Percentiles rank a stretch among this genome's conserved stretches.
These are phyloP conservation scores for Aspergillus intermedius DNA, from an alignment of 2,329 filamentous ascomycete genomes.

Conservation along the genomic window DNA sequence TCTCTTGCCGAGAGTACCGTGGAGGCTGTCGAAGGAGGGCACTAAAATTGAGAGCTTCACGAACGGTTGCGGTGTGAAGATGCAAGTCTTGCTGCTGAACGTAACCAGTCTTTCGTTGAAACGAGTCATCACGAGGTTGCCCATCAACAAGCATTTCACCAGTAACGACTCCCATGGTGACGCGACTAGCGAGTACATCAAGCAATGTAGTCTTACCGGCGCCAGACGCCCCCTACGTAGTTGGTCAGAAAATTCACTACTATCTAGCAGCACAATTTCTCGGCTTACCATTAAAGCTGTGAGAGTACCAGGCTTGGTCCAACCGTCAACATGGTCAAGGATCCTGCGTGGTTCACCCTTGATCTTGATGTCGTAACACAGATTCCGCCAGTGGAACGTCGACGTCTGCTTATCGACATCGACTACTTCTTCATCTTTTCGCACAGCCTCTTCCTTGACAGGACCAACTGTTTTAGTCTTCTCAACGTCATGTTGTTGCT, in stretches of 20 bases:
- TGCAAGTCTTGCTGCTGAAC: slow-evolving; percentile 92
- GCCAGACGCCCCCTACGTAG: slow-evolving; percentile 63
- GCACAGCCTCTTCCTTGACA: slow-evolving; percentile 18
- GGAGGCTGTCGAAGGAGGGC: slow-evolving; percentile 78
- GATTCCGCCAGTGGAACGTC: slow-evolving; percentile 78
- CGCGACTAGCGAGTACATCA: slow-evolving; percentile 76
- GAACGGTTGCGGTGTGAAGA: slow-evolving; percentile 73
- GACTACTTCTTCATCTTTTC: slow-evolving; percentile 16
- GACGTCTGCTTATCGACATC: slow-evolving; percentile 61
- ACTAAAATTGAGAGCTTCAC: slow-evolving; percentile 81
- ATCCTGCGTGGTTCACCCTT: slow-evolving; percentile 70
- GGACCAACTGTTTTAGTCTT: slow-evolving; percentile 16
- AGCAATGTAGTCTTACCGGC: slow-evolving; percentile 89
- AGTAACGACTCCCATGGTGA: slow-evolving; percentile 82
- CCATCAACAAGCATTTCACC: slow-evolving; percentile 81
- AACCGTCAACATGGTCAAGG: slow-evolving; percentile 79
- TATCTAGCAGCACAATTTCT: too few relatives aligned
- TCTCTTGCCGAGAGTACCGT: slow-evolving; percentile 65
- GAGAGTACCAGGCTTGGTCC: slow-evolving; percentile 86
- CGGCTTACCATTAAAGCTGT: slow-evolving; percentile 63
- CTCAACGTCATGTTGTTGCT: slow-evolving; percentile 24
- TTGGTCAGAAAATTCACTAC: too few relatives aligned
- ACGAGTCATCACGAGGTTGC: slow-evolving; percentile 65
- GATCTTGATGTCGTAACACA: slow-evolving; percentile 77
- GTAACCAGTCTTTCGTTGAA: slow-evolving; percentile 88